Evolutionary conservation across 495 filamentous ascomycete species (phyloP).

Genomic region (Polyplosphaeria fusca): DNA sequence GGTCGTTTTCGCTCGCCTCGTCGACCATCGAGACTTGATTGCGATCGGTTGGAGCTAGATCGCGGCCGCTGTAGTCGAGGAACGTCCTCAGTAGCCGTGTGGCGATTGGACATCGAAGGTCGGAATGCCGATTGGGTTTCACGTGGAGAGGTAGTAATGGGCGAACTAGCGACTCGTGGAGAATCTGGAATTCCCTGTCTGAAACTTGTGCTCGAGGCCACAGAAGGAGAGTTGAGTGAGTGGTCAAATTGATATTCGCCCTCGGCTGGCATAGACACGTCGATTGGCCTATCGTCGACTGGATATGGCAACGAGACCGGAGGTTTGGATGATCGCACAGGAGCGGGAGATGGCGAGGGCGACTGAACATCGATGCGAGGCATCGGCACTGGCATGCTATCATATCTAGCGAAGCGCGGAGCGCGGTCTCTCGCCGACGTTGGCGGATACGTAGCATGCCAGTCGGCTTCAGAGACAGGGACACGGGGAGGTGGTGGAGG

Average conservation of each 20-base stretch:
- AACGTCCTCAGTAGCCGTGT: constrained; percentile 18
- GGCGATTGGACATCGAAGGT: constrained; percentile 8
- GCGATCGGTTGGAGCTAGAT: constrained; percentile 21
- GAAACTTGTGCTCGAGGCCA: neutral
- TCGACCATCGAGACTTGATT: constrained; percentile 28
- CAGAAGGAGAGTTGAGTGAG: neutral
- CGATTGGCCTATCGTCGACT: constrained; percentile 19
- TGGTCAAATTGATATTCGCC: constrained; percentile 27
- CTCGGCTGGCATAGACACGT: constrained; percentile 28
- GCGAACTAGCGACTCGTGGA: constrained; percentile 10
- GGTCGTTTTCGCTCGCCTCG: constrained; percentile 5
- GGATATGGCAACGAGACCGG: constrained; percentile 27
- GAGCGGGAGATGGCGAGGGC: constrained; percentile 29
- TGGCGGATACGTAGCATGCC: constrained; percentile 30
- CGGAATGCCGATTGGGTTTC: constrained; percentile 8
- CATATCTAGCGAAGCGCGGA: constrained; percentile 17
- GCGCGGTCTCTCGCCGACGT: constrained; percentile 2
- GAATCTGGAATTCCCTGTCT: constrained; percentile 13
- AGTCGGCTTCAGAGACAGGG: constrained; percentile 19
- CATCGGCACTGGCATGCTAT: constrained; percentile 22
- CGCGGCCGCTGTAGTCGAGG: constrained; percentile 14
- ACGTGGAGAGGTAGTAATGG: constrained; percentile 9
- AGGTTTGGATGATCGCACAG: constrained; percentile 15
- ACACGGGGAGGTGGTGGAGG: neutral
- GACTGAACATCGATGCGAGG: constrained; percentile 29